phyloP scores from a whole-genome alignment of 345 rosid species.

The Sisymbrium altissimum region DNA sequence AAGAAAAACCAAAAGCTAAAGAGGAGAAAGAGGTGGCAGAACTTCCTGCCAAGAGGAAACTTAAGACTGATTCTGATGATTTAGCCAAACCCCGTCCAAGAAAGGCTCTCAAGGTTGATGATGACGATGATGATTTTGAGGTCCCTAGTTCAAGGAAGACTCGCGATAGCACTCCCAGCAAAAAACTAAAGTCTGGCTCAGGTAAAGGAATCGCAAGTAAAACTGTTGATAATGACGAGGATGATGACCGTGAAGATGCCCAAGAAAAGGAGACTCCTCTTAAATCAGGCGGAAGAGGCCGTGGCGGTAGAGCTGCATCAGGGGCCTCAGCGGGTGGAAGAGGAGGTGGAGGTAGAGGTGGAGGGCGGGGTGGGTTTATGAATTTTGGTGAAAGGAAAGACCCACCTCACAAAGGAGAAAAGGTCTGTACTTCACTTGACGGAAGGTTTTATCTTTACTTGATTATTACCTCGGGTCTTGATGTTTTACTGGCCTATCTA shows the following conservation, averaged over 20 bases:
- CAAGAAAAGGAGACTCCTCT: constrained; percentile 52
- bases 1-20: constrained; percentile 57
- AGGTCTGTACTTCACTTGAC: constrained; percentile 44
- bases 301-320: constrained; percentile 71
- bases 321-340: constrained; percentile 66
- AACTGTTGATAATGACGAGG: constrained; percentile 43
- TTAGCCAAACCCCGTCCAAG: constrained; percentile 49
- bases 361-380: constrained; percentile 92
- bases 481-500: constrained; percentile 22
- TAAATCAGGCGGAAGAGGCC: constrained; percentile 77
- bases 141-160: constrained; percentile 42
- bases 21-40: constrained; percentile 51
- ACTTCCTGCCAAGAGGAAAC: constrained; percentile 67
- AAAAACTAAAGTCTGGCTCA: constrained; percentile 69
- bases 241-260: constrained; percentile 55
- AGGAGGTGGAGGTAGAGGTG: constrained; percentile 59
- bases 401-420: constrained; percentile 99
- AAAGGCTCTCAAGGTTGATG: constrained; percentile 47
- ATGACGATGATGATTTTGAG: constrained; percentile 69
- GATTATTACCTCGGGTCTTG: background rate
- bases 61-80: constrained; percentile 36
- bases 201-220: constrained; percentile 67
- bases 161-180: constrained; percentile 60
- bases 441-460: constrained; percentile 40
- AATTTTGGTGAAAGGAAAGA: constrained; percentile 95